Conservation (phyloP, 306 rosid genomes). For the Prinsepia uniflora region DNA sequence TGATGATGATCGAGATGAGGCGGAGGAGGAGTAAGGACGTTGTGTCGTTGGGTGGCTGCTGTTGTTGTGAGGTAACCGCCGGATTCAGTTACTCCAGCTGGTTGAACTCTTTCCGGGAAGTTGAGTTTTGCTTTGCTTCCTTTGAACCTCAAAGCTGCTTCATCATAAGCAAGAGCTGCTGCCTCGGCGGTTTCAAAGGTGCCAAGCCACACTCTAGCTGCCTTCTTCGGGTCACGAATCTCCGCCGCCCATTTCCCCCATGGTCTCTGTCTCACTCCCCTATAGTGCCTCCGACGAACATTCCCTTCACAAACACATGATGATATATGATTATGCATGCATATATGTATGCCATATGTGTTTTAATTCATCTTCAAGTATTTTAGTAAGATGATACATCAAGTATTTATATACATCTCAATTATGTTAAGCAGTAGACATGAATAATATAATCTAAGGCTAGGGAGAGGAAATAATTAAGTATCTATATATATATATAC, state of each 20-base stretch:
- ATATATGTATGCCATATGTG: not conserved
- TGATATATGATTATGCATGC: not conserved
- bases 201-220: constrained; percentile 80
- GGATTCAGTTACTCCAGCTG: constrained; percentile 8
- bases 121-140: constrained; percentile 86
- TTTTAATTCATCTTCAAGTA: not conserved
- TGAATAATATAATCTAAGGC: too few species aligned
- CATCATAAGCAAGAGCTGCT: constrained; percentile 71
- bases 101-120: constrained; percentile 68
- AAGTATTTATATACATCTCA: too few species aligned
- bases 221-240: constrained; percentile 76
- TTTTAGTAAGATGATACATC: not conserved
- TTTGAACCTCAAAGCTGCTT: constrained; percentile 76
- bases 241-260: constrained; percentile 86
- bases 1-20: constrained; percentile 6
- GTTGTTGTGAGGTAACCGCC: constrained; percentile 6
- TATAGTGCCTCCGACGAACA: constrained; percentile 53
- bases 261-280: constrained; percentile 84
- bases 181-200: constrained; percentile 76
- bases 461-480: too few species aligned
- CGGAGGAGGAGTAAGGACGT: not conserved
- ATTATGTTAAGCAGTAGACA: not conserved
- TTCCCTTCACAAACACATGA: constrained; percentile 24
- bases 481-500: too few species aligned
- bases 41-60: too few species aligned